Percentiles rank a stretch among this genome's conserved stretches.
These are phyloP conservation scores for Carnegiea gigantea DNA, from an alignment of 179 eudicot genomes.

Conservation along the genomic window DNA sequence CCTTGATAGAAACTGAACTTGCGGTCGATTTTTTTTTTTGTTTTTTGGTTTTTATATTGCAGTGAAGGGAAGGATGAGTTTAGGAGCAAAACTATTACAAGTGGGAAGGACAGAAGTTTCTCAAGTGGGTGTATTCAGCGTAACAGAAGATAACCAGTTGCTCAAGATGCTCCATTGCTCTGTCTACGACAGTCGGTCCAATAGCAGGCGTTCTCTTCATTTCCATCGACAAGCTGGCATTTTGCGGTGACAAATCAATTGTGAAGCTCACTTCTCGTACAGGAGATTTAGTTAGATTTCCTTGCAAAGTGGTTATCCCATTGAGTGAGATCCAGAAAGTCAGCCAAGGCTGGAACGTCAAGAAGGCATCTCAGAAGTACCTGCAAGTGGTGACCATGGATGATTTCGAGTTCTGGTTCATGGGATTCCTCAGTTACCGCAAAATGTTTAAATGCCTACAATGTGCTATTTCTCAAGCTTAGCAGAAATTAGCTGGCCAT, in stretches of 20 bases:
- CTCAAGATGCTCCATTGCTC: constrained; percentile 45
- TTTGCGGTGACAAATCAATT: constrained; percentile 53
- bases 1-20: too few relatives aligned
- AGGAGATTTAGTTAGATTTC: constrained; percentile 29
- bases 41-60: background rate
- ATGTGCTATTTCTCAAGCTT: background rate
- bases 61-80: constrained; percentile 40
- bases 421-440: constrained; percentile 46
- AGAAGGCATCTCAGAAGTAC: constrained; percentile 47
- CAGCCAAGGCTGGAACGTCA: constrained; percentile 32
- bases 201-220: constrained; percentile 49
- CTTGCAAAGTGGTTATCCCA: constrained; percentile 62
- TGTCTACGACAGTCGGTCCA: constrained; percentile 59
- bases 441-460: constrained; percentile 33
- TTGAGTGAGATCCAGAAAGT: constrained; percentile 40
- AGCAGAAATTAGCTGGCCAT: background rate
- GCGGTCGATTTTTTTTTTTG: too few relatives aligned
- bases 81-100: constrained; percentile 46
- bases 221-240: constrained; percentile 43
- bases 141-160: constrained; percentile 39
- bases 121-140: constrained; percentile 36
- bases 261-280: constrained; percentile 29
- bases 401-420: constrained; percentile 65
- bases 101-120: constrained; percentile 42
- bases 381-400: constrained; percentile 52